These are phyloP conservation scores for Paramicrosporidium saccamoebae DNA, from an alignment of 371 early-diverging fungal genomes.

Conservation along the genomic window DNA sequence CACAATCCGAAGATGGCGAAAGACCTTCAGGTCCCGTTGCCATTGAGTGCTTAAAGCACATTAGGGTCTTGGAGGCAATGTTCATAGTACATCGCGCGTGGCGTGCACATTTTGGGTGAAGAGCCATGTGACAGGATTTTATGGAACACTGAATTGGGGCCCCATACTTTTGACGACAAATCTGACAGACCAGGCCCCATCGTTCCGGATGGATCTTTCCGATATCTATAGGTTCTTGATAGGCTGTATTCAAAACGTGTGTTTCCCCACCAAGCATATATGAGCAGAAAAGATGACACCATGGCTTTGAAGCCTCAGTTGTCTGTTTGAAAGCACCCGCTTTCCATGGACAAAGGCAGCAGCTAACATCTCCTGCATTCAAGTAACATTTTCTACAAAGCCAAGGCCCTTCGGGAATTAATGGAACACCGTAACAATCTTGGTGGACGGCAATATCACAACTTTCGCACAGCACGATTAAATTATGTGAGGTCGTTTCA, in stretches of 20 bases:
- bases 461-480: conserved; percentile 95
- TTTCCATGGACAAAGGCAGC: conserved; percentile 67
- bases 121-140: conserved; percentile 51
- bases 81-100: conserved; percentile 55
- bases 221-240: conserved; percentile 91
- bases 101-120: conserved; percentile 80
- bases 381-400: conserved; percentile 86
- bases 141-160: conserved; percentile 83
- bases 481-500: conserved; percentile 84
- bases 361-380: conserved; percentile 51
- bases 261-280: conserved; percentile 88
- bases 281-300: conserved; percentile 88
- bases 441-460: conserved; percentile 96
- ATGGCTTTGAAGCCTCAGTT: conserved; percentile 37
- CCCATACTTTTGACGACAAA: conserved; percentile 49
- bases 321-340: conserved; percentile 94
- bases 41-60: conserved; percentile 26
- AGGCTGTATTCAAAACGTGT: conserved; percentile 46
- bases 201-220: conserved; percentile 54
- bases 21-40: conserved; percentile 33
- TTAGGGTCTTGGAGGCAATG: conserved; percentile 13
- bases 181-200: conserved; percentile 52
- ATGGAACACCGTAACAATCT: conserved; percentile 97
- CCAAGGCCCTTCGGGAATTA: conserved; percentile 96
- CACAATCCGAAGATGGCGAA: conserved; percentile 1